These are phyloP conservation scores for Tuber brumale DNA, from an alignment of 495 filamentous ascomycete genomes.

Conservation along the genomic window DNA sequence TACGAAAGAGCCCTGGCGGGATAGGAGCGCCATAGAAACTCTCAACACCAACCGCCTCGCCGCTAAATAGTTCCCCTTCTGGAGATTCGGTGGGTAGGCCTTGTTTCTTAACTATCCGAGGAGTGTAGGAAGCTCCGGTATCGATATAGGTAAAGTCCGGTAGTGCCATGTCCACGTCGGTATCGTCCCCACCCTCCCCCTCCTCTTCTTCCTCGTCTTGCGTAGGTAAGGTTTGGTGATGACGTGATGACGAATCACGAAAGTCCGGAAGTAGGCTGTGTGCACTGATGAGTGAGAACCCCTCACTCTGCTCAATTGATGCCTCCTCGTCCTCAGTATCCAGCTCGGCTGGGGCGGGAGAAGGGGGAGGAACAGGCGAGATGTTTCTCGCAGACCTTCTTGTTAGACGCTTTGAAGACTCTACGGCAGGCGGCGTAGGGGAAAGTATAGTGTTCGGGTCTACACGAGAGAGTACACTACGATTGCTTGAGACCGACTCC, in stretches of 20 bases:
- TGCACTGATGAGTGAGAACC: conserved; percentile 29
- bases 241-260: conserved; percentile 13
- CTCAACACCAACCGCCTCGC: conserved; percentile 14
- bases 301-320: conserved; percentile 20
- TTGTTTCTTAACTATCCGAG: conserved; percentile 12
- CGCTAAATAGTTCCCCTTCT: conserved; percentile 14
- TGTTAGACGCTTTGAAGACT: not conserved
- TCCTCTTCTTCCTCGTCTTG: conserved; percentile 17
- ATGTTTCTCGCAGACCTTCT: not conserved
- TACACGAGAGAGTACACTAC: conserved; percentile 15
- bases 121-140: conserved; percentile 21
- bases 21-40: conserved; percentile 21
- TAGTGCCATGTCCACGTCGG: conserved; percentile 6
- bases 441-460: conserved; percentile 14
- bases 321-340: not conserved
- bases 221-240: conserved; percentile 7
- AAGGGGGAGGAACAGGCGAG: not conserved
- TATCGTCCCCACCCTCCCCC: conserved; percentile 15
- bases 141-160: conserved; percentile 27
- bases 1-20: conserved; percentile 9
- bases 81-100: conserved; percentile 6
- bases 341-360: not conserved
- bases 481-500: not conserved
- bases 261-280: conserved; percentile 24
- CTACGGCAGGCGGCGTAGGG: conserved; percentile 3